Conservation (phyloP, 1,139 yeast species). For the Yarrowia galli region DNA sequence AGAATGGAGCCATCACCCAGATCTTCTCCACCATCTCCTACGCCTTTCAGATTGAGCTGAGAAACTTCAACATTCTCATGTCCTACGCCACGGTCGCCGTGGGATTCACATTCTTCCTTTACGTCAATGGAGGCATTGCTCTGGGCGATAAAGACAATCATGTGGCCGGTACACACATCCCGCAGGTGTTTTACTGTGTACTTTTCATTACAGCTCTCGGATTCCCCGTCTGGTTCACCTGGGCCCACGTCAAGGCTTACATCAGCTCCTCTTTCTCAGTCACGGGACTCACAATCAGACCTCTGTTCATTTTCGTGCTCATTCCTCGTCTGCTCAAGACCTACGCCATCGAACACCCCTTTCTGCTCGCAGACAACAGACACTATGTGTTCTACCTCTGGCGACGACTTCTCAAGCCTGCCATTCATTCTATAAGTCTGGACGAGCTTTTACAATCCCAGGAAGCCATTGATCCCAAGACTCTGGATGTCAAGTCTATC, state of each 20-base stretch:
- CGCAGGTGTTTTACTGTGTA: constrained; percentile 81
- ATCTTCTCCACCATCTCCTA: background rate
- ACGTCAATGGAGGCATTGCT: constrained; percentile 76
- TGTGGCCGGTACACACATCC: constrained; percentile 69
- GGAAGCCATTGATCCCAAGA: background rate
- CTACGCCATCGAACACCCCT: constrained; percentile 85
- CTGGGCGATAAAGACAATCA: constrained; percentile 92
- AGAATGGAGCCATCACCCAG: constrained; percentile 15
- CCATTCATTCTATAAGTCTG: constrained; percentile 40
- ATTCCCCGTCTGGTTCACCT: constrained; percentile 57
- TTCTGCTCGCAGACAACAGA: constrained; percentile 90
- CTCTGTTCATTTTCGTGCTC: constrained; percentile 39
- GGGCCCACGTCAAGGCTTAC: constrained; percentile 45
- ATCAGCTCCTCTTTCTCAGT: constrained; percentile 48
- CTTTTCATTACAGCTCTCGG: constrained; percentile 69
- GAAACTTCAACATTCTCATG: constrained; percentile 45
- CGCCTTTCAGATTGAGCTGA: constrained; percentile 11
- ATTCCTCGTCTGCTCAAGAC: constrained; percentile 62
- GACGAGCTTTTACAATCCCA: constrained; percentile 26
- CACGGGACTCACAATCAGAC: constrained; percentile 42
- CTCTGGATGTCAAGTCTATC: background rate
- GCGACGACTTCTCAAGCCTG: constrained; percentile 58
- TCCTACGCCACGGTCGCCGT: constrained; percentile 65
- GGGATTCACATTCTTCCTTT: constrained; percentile 63
- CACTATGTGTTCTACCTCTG: constrained; percentile 90